Evolutionary conservation across 2,329 filamentous ascomycete genomes (phyloP).

Genomic region (Nothophaeocryptopus gaeumannii): DNA sequence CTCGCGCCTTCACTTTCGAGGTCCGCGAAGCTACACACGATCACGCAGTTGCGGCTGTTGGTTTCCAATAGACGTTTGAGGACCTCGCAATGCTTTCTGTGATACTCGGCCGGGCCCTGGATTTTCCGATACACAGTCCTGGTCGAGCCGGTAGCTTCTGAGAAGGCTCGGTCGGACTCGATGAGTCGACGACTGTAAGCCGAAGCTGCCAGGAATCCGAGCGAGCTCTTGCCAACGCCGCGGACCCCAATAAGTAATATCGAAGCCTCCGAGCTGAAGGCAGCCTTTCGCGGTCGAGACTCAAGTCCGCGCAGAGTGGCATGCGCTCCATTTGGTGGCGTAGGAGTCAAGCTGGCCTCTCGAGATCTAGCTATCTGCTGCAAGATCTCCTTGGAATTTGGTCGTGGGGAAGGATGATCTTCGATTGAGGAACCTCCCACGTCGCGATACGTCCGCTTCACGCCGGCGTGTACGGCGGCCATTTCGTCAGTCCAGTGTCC

Average conservation of each 20-base stretch:
- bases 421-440: slow-evolving; percentile 26
- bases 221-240: slow-evolving; percentile 71
- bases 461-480: slow-evolving; percentile 29
- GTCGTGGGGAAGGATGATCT: slow-evolving; percentile 4
- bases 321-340: slow-evolving; percentile 16
- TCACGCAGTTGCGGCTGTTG: slow-evolving; percentile 61
- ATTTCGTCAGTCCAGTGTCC: slow-evolving; percentile 11
- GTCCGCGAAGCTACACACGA: slow-evolving; percentile 68
- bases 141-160: slow-evolving; percentile 60
- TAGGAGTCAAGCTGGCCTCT: slow-evolving; percentile 20
- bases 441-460: slow-evolving; percentile 31
- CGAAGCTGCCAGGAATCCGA: slow-evolving; percentile 71
- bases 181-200: slow-evolving; percentile 66
- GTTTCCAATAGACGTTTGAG: slow-evolving; percentile 58
- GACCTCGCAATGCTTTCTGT: slow-evolving; percentile 60
- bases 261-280: slow-evolving; percentile 62
- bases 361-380: slow-evolving; percentile 17
- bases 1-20: slow-evolving; percentile 63
- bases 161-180: slow-evolving; percentile 67
- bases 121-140: slow-evolving; percentile 62
- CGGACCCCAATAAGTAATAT: slow-evolving; percentile 71
- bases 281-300: slow-evolving; percentile 19
- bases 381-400: slow-evolving; percentile 15
- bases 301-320: slow-evolving; percentile 1
- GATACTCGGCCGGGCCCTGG: slow-evolving; percentile 62